phyloP scores from a whole-genome alignment of 1,139 yeast genomes.

The Yamadazyma taylorii region DNA sequence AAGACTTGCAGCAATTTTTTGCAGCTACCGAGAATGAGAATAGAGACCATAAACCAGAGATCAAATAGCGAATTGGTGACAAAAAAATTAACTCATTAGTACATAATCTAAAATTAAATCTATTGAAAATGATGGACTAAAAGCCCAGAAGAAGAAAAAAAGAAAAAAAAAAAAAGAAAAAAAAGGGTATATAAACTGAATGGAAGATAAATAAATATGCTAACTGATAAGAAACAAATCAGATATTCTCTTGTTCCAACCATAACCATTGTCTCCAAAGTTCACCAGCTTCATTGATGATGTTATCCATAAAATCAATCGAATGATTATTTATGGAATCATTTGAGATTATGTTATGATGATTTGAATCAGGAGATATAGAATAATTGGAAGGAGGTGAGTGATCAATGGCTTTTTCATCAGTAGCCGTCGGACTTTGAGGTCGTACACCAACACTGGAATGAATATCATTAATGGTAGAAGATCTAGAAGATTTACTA shows the following conservation, averaged over 20 bases:
- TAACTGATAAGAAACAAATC: neutral
- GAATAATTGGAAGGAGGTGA: constrained; percentile 6
- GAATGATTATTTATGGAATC: constrained; percentile 34
- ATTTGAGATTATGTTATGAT: constrained; percentile 30
- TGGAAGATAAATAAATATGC: neutral
- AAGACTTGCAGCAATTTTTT: neutral
- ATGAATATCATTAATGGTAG: constrained; percentile 10
- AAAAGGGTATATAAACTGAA: neutral
- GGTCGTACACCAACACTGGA: neutral
- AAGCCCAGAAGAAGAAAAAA: no score
- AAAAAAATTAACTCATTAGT: no score
- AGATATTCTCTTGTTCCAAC: constrained; percentile 40
- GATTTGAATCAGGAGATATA: constrained; percentile 8
- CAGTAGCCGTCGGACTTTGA: neutral
- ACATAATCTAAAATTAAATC: no score
- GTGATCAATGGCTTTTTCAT: neutral
- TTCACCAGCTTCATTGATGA: constrained; percentile 79
- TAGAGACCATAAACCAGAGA: neutral
- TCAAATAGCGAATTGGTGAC: no score
- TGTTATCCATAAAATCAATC: constrained; percentile 64
- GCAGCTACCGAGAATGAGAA: neutral
- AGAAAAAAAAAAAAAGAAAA: no score
- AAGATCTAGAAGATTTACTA: constrained; percentile 17
- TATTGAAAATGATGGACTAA: no score
- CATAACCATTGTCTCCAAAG: constrained; percentile 87